These are phyloP conservation scores for Pichiaceae sp. DNA, from an alignment of 1,139 yeast species.

Conservation along the genomic window DNA sequence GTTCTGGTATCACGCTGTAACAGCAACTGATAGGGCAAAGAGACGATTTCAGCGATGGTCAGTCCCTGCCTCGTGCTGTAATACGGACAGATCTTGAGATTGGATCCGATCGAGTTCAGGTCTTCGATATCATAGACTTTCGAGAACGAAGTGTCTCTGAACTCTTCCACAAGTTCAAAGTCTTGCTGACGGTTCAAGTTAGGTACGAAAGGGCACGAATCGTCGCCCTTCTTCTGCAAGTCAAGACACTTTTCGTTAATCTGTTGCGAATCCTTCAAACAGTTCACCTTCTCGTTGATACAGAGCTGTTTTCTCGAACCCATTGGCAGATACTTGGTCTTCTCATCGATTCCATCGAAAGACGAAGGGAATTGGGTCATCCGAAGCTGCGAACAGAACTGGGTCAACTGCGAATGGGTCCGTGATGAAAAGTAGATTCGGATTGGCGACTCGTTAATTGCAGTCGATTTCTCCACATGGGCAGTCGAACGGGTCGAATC, in stretches of 20 bases:
- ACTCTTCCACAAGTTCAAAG: constrained; percentile 30
- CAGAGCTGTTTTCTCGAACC: constrained; percentile 87
- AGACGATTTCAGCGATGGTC: constrained; percentile 58
- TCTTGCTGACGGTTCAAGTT: constrained; percentile 28
- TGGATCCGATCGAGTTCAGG: constrained; percentile 50
- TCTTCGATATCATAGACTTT: constrained; percentile 80
- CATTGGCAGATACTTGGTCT: constrained; percentile 54
- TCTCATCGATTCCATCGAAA: constrained; percentile 32
- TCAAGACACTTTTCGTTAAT: constrained; percentile 83
- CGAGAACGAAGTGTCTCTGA: constrained; percentile 54
- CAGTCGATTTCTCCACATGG: constrained; percentile 3
- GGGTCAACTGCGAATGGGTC: constrained; percentile 85
- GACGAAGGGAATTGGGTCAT: constrained; percentile 62
- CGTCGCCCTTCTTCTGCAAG: constrained; percentile 31
- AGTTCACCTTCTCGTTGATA: constrained; percentile 50
- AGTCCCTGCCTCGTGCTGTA: constrained; percentile 59
- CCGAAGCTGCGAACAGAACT: constrained; percentile 67
- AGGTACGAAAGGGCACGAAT: constrained; percentile 45
- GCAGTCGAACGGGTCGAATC: constrained; percentile 13
- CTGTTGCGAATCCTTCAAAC: constrained; percentile 38
- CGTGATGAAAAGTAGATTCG: constrained; percentile 70
- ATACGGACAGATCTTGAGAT: constrained; percentile 67
- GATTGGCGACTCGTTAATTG: constrained; percentile 30
- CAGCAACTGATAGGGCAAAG: constrained; percentile 80
- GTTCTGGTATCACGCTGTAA: constrained; percentile 58